phyloP scores from a whole-genome alignment of 495 filamentous ascomycete genomes.

The Chaetomium tenue region DNA sequence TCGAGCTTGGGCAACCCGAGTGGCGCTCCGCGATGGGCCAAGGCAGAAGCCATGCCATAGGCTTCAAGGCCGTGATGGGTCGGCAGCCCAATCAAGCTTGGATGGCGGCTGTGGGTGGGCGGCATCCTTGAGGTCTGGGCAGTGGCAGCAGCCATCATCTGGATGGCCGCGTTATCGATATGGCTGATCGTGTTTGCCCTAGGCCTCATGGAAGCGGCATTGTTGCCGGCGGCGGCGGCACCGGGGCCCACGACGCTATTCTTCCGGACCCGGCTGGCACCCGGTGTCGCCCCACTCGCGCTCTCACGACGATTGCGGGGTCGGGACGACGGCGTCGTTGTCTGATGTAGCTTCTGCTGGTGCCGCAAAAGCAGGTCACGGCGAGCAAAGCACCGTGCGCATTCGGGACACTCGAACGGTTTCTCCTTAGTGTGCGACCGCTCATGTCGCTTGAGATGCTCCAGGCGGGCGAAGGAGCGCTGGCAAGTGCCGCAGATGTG shows the following conservation, averaged over 20 bases:
- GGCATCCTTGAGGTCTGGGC: conserved; percentile 52
- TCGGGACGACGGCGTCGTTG: conserved; percentile 83
- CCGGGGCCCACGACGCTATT: conserved; percentile 71
- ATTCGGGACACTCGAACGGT: conserved; percentile 97
- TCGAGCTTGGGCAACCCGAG: conserved; percentile 81
- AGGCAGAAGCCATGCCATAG: conserved; percentile 67
- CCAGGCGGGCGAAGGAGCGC: conserved; percentile 89
- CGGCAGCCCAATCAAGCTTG: conserved; percentile 64
- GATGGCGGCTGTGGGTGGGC: conserved; percentile 58
- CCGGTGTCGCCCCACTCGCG: conserved; percentile 66
- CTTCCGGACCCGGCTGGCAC: conserved; percentile 78
- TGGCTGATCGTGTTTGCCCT: conserved; percentile 97
- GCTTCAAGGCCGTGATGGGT: conserved; percentile 53
- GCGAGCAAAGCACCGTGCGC: conserved; percentile 89
- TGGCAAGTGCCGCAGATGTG: conserved; percentile 92
- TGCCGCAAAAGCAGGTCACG: conserved; percentile 90
- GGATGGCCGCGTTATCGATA: conserved; percentile 73
- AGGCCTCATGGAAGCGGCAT: conserved; percentile 67
- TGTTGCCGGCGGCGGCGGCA: conserved; percentile 46
- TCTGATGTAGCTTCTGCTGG: conserved; percentile 98
- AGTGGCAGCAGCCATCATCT: conserved; percentile 62
- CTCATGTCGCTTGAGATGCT: conserved; percentile 98
- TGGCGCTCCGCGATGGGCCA: conserved; percentile 60
- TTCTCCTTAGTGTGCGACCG: conserved; percentile 99
- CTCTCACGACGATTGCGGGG: conserved; percentile 88